Percentiles rank a stretch among this genome's conserved stretches.
Conservation (phyloP, 2,329 filamentous ascomycete species). For the Cladosporium colombiae region DNA sequence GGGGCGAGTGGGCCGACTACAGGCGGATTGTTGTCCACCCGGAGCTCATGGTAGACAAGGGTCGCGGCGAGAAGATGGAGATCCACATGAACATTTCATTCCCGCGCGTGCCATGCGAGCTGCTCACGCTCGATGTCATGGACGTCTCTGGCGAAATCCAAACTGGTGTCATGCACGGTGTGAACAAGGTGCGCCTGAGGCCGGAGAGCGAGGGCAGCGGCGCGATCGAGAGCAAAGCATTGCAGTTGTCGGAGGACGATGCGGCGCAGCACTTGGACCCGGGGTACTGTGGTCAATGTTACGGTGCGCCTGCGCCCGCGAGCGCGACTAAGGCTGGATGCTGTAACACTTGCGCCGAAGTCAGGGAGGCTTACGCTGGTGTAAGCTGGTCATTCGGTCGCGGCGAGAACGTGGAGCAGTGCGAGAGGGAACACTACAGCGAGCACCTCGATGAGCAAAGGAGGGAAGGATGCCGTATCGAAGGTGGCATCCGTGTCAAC, state of each 20-base stretch:
- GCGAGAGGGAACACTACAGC: conserved; percentile 88
- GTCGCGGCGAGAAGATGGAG: conserved; percentile 97
- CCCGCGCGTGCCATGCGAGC: conserved; percentile 88
- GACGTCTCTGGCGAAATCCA: conserved; percentile 97
- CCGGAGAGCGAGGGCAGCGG: conserved; percentile 72
- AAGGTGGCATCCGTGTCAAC: conserved; percentile 90
- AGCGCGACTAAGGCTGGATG: conserved; percentile 79
- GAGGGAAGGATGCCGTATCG: conserved; percentile 89
- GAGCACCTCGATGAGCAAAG: conserved; percentile 86
- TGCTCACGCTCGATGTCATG: conserved; percentile 97
- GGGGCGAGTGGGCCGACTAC: conserved; percentile 97
- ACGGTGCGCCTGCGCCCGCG: conserved; percentile 74
- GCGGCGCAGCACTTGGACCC: conserved; percentile 81
- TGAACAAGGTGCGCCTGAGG: conserved; percentile 83
- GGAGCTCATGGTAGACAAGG: conserved; percentile 94
- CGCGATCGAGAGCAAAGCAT: conserved; percentile 68
- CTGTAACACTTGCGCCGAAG: conserved; percentile 96
- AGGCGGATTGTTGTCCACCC: conserved; percentile 81
- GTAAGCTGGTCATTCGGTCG: conserved; percentile 92
- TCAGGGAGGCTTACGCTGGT: conserved; percentile 87
- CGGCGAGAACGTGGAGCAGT: conserved; percentile 92
- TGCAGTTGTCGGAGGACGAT: conserved; percentile 70
- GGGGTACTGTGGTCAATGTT: conserved; percentile 90
- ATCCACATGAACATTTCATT: conserved; percentile 98
- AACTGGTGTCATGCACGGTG: conserved; percentile 86